These are phyloP conservation scores for Hemileccinum impolitum DNA, from an alignment of 768 basidiomycete species.

Conservation along the genomic window DNA sequence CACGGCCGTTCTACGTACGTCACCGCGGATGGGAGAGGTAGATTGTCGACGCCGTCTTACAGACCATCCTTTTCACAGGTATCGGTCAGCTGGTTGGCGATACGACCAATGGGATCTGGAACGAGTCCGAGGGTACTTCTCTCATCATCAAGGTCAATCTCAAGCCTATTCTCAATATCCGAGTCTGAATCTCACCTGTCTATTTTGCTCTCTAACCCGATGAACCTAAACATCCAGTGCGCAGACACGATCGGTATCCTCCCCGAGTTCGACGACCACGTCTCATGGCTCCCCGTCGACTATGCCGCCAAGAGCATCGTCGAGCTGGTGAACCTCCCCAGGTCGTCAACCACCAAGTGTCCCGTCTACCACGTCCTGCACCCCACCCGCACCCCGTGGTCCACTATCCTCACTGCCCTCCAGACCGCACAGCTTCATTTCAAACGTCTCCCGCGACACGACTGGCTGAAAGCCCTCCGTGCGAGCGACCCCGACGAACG, in stretches of 20 bases:
- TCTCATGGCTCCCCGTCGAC: slow-evolving; percentile 53
- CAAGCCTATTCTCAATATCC: no score
- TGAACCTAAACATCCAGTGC: no score
- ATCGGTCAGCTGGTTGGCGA: slow-evolving; percentile 59
- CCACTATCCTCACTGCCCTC: slow-evolving; percentile 38
- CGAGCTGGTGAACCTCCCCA: slow-evolving; percentile 36
- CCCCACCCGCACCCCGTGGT: slow-evolving; percentile 30
- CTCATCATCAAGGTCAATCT: slow-evolving; percentile 29
- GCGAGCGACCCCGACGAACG: slow-evolving; percentile 22
- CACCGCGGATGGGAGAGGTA: neutral
- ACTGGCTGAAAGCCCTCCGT: slow-evolving; percentile 23
- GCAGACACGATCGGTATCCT: slow-evolving; percentile 39
- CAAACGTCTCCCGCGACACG: slow-evolving; percentile 13
- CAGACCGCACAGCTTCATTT: slow-evolving; percentile 32
- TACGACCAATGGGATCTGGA: slow-evolving; percentile 47
- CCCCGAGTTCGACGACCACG: slow-evolving; percentile 30
- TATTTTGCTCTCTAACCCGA: no score
- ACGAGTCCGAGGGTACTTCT: slow-evolving; percentile 43
- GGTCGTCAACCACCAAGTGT: no score
- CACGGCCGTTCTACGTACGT: slow-evolving; percentile 21
- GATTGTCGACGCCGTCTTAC: neutral
- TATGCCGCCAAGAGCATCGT: slow-evolving; percentile 44
- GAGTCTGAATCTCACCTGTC: no score
- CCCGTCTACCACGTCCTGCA: slow-evolving; percentile 25
- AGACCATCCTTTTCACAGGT: slow-evolving; percentile 23